Base-by-base conservation (phyloP, 2,329 filamentous ascomycete species). In the Pestalotiopsis sp. region DNA sequence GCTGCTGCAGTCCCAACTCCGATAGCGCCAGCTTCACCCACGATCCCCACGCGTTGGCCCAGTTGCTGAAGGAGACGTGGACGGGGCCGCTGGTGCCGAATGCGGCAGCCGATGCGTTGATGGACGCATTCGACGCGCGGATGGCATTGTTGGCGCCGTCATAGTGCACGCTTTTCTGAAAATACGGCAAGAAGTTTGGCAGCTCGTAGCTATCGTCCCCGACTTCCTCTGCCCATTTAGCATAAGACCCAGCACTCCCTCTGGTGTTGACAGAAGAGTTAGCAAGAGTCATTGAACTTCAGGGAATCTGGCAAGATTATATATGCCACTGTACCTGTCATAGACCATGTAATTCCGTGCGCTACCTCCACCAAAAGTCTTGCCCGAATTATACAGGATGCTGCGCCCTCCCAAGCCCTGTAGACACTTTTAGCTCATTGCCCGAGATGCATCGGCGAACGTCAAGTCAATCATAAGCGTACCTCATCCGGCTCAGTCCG, bases 121-220 rank as follows among this genome's bases (percentile, higher is more conserved):
- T 73, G 0, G 72, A 74, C 2, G 75, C 72, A 31, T 77, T 76
- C 13, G 73, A 66, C n/a, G 68, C 31, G 11, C 70, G 66, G 11
- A 58, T 60, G 9, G 23, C 70, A 9, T 69, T 71, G 45, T 75
- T 60, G 7, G 78, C 77, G 1, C 77, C 78, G 3, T 74, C 78
- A 56, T 79, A 79, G 4, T 69, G 67, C 17, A 75, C 64, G 65
- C 75, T 77, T 65, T 77, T 80, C 69, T 78, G 66, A 68, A 76
- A 81, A 69, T 73, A 78, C 4, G 77, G 75, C n/a, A 79, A 68
- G n/a, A 80, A 64, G 6, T 73, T 74, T 25, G 78, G 74, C 52
- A 74, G 78, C 2, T 56, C 71, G 66, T 76, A 79, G 62, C 68
- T 72, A 4, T 75, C 57, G 68, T 81, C 77, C 20, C 75, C 78